Evolutionary conservation across 495 filamentous ascomycete genomes (phyloP).

Genomic region (Aspergillus homomorphus): DNA sequence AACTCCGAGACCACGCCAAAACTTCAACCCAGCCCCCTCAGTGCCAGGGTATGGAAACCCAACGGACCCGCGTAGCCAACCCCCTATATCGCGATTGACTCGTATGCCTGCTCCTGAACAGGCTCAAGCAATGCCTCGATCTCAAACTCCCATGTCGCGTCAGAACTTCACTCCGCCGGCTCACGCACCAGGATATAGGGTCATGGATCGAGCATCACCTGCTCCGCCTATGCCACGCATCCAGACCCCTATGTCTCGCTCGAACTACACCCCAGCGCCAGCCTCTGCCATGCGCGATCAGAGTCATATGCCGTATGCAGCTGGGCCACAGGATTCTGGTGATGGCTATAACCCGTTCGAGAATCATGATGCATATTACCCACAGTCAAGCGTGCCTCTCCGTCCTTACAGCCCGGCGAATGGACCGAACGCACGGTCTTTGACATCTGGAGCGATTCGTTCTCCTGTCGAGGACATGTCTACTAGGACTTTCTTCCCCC

Average conservation of each 20-base stretch:
- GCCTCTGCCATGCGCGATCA: slow-evolving; percentile 8
- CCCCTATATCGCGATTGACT: not conserved
- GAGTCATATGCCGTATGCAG: slow-evolving; percentile 14
- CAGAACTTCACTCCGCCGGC: slow-evolving; percentile 5
- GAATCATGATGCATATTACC: slow-evolving; percentile 9
- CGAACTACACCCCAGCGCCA: slow-evolving; percentile 12
- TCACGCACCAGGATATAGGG: slow-evolving; percentile 8
- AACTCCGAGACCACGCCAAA: not conserved
- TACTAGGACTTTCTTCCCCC: slow-evolving; percentile 15
- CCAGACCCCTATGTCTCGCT: not conserved
- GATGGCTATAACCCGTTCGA: slow-evolving; percentile 14
- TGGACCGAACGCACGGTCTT: slow-evolving; percentile 19
- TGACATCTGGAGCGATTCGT: slow-evolving; percentile 13
- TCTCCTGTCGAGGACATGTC: slow-evolving; percentile 3
- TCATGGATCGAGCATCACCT: slow-evolving; percentile 1
- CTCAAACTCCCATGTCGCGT: slow-evolving; percentile 16
- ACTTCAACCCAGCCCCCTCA: not conserved
- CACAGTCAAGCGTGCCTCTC: slow-evolving; percentile 11
- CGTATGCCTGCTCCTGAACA: not conserved
- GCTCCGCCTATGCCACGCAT: not conserved
- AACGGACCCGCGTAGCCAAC: not conserved
- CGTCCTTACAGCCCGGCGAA: slow-evolving; percentile 13
- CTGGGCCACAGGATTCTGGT: slow-evolving; percentile 6
- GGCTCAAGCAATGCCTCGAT: not conserved
- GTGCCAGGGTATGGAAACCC: not conserved